These are phyloP conservation scores for Plantago lanceolata DNA, from an alignment of 305 asterid genomes.

Conservation along the genomic window DNA sequence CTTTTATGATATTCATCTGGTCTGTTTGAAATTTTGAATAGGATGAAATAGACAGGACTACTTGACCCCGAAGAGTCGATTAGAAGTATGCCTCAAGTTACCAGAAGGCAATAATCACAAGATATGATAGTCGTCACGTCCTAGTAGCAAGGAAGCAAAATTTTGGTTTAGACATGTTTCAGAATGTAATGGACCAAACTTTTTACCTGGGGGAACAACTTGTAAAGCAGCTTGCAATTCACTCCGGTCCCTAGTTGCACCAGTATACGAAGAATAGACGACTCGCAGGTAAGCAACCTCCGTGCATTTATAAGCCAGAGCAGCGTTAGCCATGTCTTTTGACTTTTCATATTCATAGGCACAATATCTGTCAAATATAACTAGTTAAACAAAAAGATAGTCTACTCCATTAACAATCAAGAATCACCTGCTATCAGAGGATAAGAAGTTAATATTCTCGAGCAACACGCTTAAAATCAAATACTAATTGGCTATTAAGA, in stretches of 20 bases:
- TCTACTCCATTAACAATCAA: conserved; percentile 20
- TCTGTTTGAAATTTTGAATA: too few species aligned
- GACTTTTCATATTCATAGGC: conserved; percentile 86
- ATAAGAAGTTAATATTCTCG: conserved; percentile 9
- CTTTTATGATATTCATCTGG: too few species aligned
- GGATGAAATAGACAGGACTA: too few species aligned
- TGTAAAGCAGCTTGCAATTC: conserved; percentile 71
- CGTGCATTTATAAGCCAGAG: conserved; percentile 91
- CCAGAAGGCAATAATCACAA: too few species aligned
- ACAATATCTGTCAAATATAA: conserved; percentile 58
- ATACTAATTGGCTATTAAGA: background rate
- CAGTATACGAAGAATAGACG: conserved; percentile 60
- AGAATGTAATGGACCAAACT: conserved; percentile 1
- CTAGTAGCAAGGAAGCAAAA: too few species aligned
- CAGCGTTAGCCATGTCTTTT: conserved; percentile 86
- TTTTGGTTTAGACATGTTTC: too few species aligned
- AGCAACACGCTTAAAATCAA: conserved; percentile 8
- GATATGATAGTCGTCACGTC: too few species aligned
- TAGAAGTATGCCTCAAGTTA: too few species aligned
- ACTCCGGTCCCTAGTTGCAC: conserved; percentile 58
- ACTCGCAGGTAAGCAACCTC: conserved; percentile 91
- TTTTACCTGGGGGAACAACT: conserved; percentile 69
- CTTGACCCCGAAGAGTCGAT: too few species aligned
- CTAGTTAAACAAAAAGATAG: conserved; percentile 26
- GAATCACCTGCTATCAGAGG: conserved; percentile 11